phyloP scores from a whole-genome alignment of 805 yeast species.

The Maudiozyma barnettii region DNA sequence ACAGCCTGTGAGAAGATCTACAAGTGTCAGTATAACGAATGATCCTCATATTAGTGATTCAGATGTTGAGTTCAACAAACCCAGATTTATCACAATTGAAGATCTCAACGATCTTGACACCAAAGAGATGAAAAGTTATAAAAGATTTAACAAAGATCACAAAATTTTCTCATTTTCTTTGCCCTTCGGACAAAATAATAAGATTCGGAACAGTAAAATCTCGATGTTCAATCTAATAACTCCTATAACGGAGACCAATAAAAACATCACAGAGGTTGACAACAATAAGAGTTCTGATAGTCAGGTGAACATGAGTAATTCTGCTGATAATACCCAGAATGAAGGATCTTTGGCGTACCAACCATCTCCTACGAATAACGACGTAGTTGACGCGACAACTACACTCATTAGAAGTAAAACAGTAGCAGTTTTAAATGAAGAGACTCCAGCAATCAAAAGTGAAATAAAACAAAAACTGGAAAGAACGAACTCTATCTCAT shows the following conservation, averaged over 20 bases:
- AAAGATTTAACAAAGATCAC: slow-evolving; percentile 12
- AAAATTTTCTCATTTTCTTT: slow-evolving; percentile 31
- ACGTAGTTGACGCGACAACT: neutral
- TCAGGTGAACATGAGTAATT: neutral
- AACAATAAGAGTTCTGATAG: neutral
- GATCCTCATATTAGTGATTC: neutral
- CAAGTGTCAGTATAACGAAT: neutral
- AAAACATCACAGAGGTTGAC: neutral
- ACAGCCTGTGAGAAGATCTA: neutral
- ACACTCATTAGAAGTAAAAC: neutral
- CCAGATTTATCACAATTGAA: slow-evolving; percentile 7
- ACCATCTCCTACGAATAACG: neutral
- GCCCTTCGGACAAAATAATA: slow-evolving; percentile 31
- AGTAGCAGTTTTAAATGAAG: neutral
- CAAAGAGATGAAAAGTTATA: slow-evolving; percentile 4
- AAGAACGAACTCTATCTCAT: slow-evolving; percentile 49
- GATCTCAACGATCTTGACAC: slow-evolving; percentile 10
- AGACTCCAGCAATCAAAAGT: slow-evolving; percentile 3
- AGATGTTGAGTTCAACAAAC: neutral
- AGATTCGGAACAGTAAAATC: slow-evolving; percentile 3
- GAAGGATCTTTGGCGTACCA: neutral
- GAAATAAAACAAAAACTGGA: slow-evolving; percentile 28
- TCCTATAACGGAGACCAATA: slow-evolving; percentile 7
- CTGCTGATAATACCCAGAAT: neutral
- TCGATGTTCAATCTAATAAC: slow-evolving; percentile 4